Base-by-base conservation (phyloP, 139 green algal genomes). In the Parachlorella kessleri region DNA sequence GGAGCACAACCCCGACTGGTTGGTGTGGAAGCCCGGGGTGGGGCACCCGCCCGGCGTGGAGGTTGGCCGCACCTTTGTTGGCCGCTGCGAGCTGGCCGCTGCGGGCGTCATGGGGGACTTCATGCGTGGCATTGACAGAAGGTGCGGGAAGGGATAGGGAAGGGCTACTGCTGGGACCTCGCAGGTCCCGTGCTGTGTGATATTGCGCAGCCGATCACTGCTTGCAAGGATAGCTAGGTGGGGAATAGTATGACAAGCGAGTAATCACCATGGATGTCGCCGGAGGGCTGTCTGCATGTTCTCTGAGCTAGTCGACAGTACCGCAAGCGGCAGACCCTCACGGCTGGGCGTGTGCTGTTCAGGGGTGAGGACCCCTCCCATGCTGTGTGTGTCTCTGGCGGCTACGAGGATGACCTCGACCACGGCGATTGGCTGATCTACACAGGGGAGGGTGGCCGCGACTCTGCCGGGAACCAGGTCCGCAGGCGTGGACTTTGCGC, bases 401-500 rank as follows among this genome's bases (percentile, higher is more conserved):
- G 83, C 2, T 94, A 94, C 76, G 75, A 84, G 38, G 90, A 92
- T 76, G 85, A 93, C 35, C 66, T 78, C 3, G 90, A 94, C 82
- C 69, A 84, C 30, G 87, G 86, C 3, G 78, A 84, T n/a, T 78
- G 48, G 28, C 80, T 93, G 37, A 79, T 73, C 53, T 94, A 94
- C 87, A 92, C 88, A 18, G 90, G 90, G n/a, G 59, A 86, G 76
- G 89, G 88, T 3, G 86, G 88, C 30, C 41, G 77, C 54, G 55
- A 67, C 3, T 48, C 28, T 3, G 41, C 30, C 55, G 48, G 63
- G 28, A 69, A 42, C 39, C 42, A 81, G 75, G 65, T 81, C 30
- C 18, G 70, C 41, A 10, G 65, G 38, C 10, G 70, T 64, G 10
- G 48, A n/a, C n/a, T n/a, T n/a, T n/a, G n/a, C n/a, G n/a, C n/a